phyloP scores from a whole-genome alignment of 768 basidiomycete species.

The Mycena albidolilacea region DNA sequence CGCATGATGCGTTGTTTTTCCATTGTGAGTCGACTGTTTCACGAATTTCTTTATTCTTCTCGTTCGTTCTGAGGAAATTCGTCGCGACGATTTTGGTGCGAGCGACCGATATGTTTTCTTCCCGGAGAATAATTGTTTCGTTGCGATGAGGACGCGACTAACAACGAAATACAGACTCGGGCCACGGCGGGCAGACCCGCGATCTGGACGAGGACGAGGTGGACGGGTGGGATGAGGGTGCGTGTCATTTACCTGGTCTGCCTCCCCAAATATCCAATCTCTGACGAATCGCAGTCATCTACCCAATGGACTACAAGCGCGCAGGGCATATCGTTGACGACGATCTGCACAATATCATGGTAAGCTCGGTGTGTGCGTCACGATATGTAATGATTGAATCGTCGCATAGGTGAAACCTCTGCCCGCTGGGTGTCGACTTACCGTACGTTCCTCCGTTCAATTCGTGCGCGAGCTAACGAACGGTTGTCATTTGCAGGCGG shows the following conservation, averaged over 20 bases:
- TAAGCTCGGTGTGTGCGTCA: slow-evolving; percentile 35
- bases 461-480: background rate
- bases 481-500: slow-evolving; percentile 50
- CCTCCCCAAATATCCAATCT: background rate
- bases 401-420: slow-evolving; percentile 57
- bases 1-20: slow-evolving; percentile 84
- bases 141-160: too few species aligned
- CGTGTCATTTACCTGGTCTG: background rate
- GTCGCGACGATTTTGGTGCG: too few species aligned
- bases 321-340: slow-evolving; percentile 85
- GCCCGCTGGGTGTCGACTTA: slow-evolving; percentile 66
- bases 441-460: slow-evolving; percentile 51
- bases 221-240: slow-evolving; percentile 87
- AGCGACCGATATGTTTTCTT: background rate
- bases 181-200: slow-evolving; percentile 93
- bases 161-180: slow-evolving; percentile 73
- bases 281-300: slow-evolving; percentile 72
- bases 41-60: background rate
- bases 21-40: slow-evolving; percentile 65
- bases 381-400: too few species aligned
- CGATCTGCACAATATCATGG: slow-evolving; percentile 67
- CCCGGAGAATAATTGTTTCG: too few species aligned
- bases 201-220: slow-evolving; percentile 85
- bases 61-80: background rate
- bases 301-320: slow-evolving; percentile 87